These are phyloP conservation scores for Arctium lappa DNA, from an alignment of 129 eudicot genomes.

Conservation along the genomic window DNA sequence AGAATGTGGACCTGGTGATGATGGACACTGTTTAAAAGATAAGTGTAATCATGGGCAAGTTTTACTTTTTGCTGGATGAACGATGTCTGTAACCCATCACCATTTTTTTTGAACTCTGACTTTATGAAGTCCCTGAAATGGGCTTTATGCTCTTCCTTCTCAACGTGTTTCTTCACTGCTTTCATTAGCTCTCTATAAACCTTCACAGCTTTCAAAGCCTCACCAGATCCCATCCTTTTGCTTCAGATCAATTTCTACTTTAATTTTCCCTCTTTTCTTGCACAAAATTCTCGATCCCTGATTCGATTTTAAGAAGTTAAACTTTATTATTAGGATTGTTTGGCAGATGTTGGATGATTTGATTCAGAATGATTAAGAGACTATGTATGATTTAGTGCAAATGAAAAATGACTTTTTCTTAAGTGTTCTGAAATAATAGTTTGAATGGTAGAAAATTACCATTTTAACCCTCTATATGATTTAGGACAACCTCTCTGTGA, in stretches of 20 bases:
- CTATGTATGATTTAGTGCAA: no score
- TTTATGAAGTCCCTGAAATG: conserved; percentile 67
- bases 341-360: no score
- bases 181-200: conserved; percentile 36
- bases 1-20: conserved; percentile 51
- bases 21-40: conserved; percentile 70
- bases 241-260: not conserved
- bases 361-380: no score
- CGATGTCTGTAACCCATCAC: conserved; percentile 32
- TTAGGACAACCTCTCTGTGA: no score
- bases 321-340: no score
- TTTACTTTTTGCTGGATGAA: conserved; percentile 51
- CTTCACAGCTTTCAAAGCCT: conserved; percentile 14
- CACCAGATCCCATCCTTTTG: conserved; percentile 50
- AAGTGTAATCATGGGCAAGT: conserved; percentile 74
- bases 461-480: no score
- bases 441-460: no score
- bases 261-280: not conserved
- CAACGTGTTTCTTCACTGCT: conserved; percentile 77
- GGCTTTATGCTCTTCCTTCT: conserved; percentile 62
- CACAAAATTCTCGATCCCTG: conserved; percentile 3
- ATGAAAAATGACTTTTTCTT: no score
- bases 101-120: conserved; percentile 64
- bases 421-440: no score
- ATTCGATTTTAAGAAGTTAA: not conserved